Conservation (phyloP, 192 early-diverging fungal species). For the Chytriomyces sp. region DNA sequence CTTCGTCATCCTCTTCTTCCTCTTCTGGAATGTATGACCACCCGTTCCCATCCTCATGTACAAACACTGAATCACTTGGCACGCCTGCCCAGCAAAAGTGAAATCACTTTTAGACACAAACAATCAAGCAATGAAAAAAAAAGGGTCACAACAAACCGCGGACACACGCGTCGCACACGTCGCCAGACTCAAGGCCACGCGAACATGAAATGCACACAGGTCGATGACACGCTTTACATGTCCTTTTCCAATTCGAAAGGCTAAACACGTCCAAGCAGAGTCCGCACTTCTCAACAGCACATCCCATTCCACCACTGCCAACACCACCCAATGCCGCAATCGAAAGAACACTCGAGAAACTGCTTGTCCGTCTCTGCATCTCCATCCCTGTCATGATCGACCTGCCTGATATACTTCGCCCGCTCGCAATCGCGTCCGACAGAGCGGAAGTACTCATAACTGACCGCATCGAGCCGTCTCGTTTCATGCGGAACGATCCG, state of each 20-base stretch:
- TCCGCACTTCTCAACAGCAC: neutral
- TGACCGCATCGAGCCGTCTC: neutral
- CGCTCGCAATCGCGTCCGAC: neutral
- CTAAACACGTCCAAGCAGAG: neutral
- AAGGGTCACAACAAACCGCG: neutral
- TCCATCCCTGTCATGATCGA: neutral
- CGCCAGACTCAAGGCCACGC: neutral
- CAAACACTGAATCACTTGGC: neutral
- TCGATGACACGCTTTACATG: neutral
- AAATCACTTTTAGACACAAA: neutral
- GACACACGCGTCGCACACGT: conserved; percentile 2
- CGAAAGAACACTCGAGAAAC: neutral
- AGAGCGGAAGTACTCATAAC: neutral
- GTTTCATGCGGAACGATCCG: too few species aligned
- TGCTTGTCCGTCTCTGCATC: neutral
- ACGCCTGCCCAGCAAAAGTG: neutral
- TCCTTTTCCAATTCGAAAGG: neutral
- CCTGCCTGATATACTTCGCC: neutral
- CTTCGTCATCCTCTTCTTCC: neutral
- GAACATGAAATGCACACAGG: neutral
- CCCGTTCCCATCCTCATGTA: neutral
- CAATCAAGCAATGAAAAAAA: neutral
- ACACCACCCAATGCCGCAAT: neutral
- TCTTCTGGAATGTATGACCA: neutral
- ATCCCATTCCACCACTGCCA: neutral